Evolutionary conservation across 352 stramenopile genomes (phyloP), one percentile per base, ranked within the genome.

Genomic region (Globisporangium barbulae): DNA sequence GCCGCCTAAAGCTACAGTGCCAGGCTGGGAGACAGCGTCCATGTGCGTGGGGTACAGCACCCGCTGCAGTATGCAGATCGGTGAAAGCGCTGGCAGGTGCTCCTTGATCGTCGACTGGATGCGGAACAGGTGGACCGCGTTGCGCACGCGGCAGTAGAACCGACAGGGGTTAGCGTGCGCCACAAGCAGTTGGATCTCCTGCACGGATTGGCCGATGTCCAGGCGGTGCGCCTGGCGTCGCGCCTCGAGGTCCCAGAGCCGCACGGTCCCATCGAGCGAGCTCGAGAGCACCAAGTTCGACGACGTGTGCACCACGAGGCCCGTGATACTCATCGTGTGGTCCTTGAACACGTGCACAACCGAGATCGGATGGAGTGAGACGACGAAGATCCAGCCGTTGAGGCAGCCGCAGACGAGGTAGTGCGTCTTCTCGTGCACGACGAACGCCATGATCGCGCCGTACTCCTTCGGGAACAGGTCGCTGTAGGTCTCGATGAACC

Each of bases 51-150:
- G 78, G n/a, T 77, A 72, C 4, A 74, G 22, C 0, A 89, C 69
- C 4, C 81, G 79, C 49, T 84, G 70, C 3, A 92, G 66, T 17
- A 89, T 70, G 31, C 71, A 85, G 30, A 90, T 75, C 2, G 81
- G 81, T 0, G 81, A 78, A 45, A 78, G 78, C 31, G 70, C 81
- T 15, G 83, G 60, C 39, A 86, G 65, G 52, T 90, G 81, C 54
- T 92, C 83, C 54, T 89, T 90, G 7, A 88, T 67, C 10, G 85
- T 83, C 15, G 83, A 90, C 22, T 85, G 78, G 67, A 92, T 88
- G 33, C 65, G 70, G 54, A 83, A 86, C 31, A 90, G 67, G 53
- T 78, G 72, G 25, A 92, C 70, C 1, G 69, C 66, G 35, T 78
- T 87, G 33, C 83, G 79, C 10, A 87, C 60, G 15, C 78, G 83